Evolutionary conservation across 208 protist species (phyloP).

Genomic region (Leishmania major): DNA sequence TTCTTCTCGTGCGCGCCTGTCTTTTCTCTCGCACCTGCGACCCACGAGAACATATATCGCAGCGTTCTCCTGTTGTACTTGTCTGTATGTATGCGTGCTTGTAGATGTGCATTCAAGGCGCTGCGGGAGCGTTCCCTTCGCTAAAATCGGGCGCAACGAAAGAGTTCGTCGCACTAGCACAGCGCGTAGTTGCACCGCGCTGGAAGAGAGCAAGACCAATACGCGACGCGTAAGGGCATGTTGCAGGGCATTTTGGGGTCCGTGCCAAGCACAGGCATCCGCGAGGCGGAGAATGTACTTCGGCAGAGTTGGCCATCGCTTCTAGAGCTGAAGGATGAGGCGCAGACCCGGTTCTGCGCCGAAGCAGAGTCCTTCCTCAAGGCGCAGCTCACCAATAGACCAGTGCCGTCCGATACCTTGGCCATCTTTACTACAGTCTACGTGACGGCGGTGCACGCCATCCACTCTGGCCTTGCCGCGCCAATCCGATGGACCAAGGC

Average conservation of each 20-base stretch:
- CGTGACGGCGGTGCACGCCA: constrained; percentile 18
- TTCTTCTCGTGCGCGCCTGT: not conserved
- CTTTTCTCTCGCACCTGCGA: not conserved
- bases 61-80: not conserved
- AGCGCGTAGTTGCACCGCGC: not conserved
- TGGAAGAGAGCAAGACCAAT: not conserved
- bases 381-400: not conserved
- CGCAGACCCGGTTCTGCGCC: not conserved
- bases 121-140: not conserved
- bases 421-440: constrained; percentile 6
- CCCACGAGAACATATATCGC: not conserved
- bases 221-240: not conserved
- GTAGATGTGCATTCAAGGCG: not conserved
- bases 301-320: not conserved
- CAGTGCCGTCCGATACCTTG: not conserved
- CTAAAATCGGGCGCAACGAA: not conserved
- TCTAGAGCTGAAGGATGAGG: not conserved
- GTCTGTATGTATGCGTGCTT: not conserved
- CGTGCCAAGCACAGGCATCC: not conserved
- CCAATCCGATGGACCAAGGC: constrained; percentile 20
- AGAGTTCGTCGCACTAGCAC: not conserved
- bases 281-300: constrained; percentile 1
- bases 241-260: not conserved
- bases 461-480: constrained; percentile 16
- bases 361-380: constrained; percentile 3